phyloP scores from a whole-genome alignment of 139 green algal species.

The Tetratostichococcus sp. region DNA sequence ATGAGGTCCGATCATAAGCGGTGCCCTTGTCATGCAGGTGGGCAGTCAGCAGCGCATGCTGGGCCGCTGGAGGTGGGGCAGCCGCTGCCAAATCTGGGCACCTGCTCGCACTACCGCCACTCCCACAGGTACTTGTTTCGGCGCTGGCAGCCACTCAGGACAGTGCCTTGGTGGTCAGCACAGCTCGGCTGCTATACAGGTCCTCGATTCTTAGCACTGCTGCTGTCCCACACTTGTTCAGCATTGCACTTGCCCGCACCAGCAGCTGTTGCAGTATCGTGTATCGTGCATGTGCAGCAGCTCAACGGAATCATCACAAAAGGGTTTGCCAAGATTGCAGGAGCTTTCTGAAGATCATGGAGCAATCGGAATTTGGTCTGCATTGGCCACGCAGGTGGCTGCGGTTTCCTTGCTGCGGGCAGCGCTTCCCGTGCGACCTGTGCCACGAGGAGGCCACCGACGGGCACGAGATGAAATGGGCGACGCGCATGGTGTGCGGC shows the following conservation, averaged over 20 bases:
- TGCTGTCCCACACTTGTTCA: not conserved
- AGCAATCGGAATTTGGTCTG: too few species aligned
- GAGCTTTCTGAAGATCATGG: too few species aligned
- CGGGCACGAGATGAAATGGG: conserved; percentile 39
- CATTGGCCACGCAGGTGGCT: conserved; percentile 69
- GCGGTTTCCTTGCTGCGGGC: conserved; percentile 73
- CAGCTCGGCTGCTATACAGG: too few species aligned
- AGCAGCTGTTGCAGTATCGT: too few species aligned
- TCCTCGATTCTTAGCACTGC: not conserved
- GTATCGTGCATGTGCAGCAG: too few species aligned
- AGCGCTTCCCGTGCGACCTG: conserved; percentile 42
- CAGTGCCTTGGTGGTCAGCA: too few species aligned
- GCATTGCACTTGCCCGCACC: too few species aligned
- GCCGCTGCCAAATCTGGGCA: conserved; percentile 52
- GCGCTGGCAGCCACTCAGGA: too few species aligned
- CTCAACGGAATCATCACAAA: too few species aligned
- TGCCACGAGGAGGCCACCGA: conserved; percentile 46
- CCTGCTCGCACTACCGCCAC: conserved; percentile 70
- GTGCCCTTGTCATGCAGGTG: not conserved
- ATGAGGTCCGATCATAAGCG: not conserved
- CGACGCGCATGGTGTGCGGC: conserved; percentile 5
- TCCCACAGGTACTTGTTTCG: conserved; percentile 41
- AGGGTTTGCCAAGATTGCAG: too few species aligned
- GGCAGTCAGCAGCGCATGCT: not conserved
- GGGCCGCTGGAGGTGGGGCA: conserved; percentile 30